Percentiles rank a stretch among this genome's conserved stretches.
phyloP scores from a whole-genome alignment of 148 eudicot species.

The Chenopodium album region DNA sequence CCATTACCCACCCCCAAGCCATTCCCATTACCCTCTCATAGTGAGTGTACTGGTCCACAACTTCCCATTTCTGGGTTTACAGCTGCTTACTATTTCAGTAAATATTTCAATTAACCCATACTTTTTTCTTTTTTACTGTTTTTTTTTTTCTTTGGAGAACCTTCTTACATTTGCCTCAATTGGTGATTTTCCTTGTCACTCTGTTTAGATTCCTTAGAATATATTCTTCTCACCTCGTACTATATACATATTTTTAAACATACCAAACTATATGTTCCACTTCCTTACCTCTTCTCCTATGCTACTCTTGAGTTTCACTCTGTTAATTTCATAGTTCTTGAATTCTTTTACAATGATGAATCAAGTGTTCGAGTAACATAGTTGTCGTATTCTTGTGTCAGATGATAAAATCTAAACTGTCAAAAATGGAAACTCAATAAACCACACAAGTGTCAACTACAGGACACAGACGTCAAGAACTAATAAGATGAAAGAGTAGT shows the following conservation, averaged over 20 bases:
- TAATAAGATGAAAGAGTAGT: background rate
- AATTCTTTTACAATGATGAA: background rate
- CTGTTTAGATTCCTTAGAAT: background rate
- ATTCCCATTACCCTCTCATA: no score
- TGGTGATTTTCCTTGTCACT: background rate
- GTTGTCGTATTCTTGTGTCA: background rate
- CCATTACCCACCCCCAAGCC: slow-evolving; percentile 19
- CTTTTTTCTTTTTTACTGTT: background rate
- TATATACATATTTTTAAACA: background rate
- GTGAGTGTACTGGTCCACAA: slow-evolving; percentile 17
- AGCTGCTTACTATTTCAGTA: slow-evolving; percentile 3
- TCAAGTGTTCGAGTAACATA: background rate
- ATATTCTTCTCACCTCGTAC: slow-evolving; percentile 1
- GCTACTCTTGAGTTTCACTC: background rate
- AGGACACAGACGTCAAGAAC: background rate
- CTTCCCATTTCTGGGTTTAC: slow-evolving; percentile 20
- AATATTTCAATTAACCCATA: background rate
- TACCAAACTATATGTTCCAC: background rate
- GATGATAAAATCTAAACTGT: background rate
- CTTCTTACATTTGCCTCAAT: slow-evolving; percentile 16
- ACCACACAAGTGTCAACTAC: background rate
- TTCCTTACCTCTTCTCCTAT: background rate
- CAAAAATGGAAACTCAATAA: no score
- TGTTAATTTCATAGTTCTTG: no score
- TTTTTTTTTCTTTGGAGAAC: slow-evolving; percentile 2